Evolutionary conservation across 345 rosid genomes (phyloP), one percentile per base, ranked within the genome.

Genomic region (Gossypium turneri): DNA sequence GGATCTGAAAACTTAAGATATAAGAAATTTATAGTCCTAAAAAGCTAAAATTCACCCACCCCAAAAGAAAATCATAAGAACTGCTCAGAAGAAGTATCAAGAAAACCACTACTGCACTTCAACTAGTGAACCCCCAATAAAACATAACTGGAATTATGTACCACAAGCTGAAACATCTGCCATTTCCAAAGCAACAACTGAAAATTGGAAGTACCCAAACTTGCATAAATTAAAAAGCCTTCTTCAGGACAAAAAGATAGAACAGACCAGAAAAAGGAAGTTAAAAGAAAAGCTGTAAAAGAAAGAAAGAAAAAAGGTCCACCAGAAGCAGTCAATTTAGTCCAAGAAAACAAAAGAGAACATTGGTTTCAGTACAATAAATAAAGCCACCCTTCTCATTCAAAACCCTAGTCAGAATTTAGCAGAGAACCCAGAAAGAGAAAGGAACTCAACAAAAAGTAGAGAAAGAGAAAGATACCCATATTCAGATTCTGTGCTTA

Each of bases 381-480:
- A 82, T 79, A 70, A 52, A 70, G 73, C 25, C 45, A 80, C 57
- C 67, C 69, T 72, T 66, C 75, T 77, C 81, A 73, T 82, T 77
- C 78, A 84, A 86, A 88, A 88, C 90, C 94, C 89, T 83, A 90
- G 88, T 79, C 92, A 85, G 94, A 88, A 84, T 78, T 53, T 73
- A 77, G 77, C 80, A 67, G 50, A 60, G 73, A 80, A 77, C 84
- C 73, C 75, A 68, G 76, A 56, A 67, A 82, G 77, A 76, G 73
- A 64, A 77, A 81, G 70, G 81, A 73, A 76, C 72, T 60, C 60
- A 79, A 75, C 74, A 86, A 89, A 88, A 85, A 85, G 90, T 74
- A 75, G 76, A 78, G 65, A 85, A 80, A 87, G 82, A 84, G 90
- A 89, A 87, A 86, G 89, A 86, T 84, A 94, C 93, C 91, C 86